phyloP scores from a whole-genome alignment of 2,329 filamentous ascomycete genomes.

The Aureobasidium mangrovei region DNA sequence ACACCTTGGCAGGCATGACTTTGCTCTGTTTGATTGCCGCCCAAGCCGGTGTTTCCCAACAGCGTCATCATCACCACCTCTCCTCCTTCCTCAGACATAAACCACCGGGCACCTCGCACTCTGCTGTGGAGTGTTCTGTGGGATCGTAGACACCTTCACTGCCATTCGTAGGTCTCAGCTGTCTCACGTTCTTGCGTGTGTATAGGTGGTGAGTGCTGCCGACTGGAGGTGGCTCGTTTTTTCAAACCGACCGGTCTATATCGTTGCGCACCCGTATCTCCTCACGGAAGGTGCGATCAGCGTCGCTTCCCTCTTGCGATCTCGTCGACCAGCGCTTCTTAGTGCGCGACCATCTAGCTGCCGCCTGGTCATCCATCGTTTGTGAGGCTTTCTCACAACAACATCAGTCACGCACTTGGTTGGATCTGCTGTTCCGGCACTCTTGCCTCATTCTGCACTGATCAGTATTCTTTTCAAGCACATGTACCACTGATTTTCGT shows the following conservation, averaged over 20 bases:
- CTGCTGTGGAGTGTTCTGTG: constrained; percentile 1
- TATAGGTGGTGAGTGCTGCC: constrained; percentile 9
- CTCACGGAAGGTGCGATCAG: not conserved
- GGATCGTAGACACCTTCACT: constrained; percentile 10
- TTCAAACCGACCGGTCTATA: not conserved
- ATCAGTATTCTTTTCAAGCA: not conserved
- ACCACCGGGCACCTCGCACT: constrained; percentile 1
- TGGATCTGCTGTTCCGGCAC: not conserved
- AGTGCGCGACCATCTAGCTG: not conserved
- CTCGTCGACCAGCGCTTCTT: constrained; percentile 1
- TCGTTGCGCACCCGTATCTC: not conserved
- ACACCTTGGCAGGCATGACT: not conserved
- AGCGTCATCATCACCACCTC: constrained; percentile 3
- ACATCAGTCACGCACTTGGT: not conserved
- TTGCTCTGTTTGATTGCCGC: constrained; percentile 7
- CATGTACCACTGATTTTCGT: not conserved
- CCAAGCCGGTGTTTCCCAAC: not conserved
- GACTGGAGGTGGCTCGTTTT: not conserved
- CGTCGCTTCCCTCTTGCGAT: not conserved
- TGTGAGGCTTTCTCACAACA: not conserved
- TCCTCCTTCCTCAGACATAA: not conserved
- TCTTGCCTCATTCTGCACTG: not conserved
- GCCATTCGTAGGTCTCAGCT: constrained; percentile 10
- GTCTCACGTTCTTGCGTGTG: constrained; percentile 8
- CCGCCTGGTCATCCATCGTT: not conserved